Conservation (phyloP, 192 early-diverging fungal genomes). For the Gonapodya prolifera region DNA sequence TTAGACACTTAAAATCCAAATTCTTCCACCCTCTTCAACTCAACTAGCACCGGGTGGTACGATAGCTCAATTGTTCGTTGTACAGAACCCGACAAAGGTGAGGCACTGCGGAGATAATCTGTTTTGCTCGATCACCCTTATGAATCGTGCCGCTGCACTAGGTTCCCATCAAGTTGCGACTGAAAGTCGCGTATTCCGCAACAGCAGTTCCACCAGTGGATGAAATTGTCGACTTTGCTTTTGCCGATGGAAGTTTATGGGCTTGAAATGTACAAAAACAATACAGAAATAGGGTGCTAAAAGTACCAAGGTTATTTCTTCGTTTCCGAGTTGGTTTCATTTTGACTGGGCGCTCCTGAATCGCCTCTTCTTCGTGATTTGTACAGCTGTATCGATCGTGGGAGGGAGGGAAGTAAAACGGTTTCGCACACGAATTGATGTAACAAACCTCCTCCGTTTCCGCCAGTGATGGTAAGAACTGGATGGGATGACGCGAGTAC, state of each 20-base stretch:
- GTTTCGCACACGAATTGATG: not conserved
- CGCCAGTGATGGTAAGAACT: not conserved
- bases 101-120: not conserved
- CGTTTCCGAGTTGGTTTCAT: too few relatives aligned
- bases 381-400: not conserved
- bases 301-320: too few relatives aligned
- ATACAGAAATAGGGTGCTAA: too few relatives aligned
- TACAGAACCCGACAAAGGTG: constrained; percentile 71
- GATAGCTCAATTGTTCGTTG: constrained; percentile 67
- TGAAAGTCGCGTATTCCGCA: constrained; percentile 6
- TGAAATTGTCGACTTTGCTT: constrained; percentile 7
- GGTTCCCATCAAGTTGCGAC: constrained; percentile 11
- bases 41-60: constrained; percentile 39
- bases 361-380: too few relatives aligned
- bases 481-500: not conserved
- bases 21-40: constrained; percentile 64
- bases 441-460: not conserved
- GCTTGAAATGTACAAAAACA: not conserved
- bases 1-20: constrained; percentile 67
- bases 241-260: not conserved
- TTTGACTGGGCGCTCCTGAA: too few relatives aligned
- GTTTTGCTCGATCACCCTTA: not conserved
- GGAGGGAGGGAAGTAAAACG: not conserved
- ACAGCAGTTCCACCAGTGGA: not conserved
- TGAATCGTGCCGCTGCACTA: not conserved